Percentiles rank a stretch among this genome's conserved stretches.
Evolutionary conservation across 2,329 filamentous ascomycete species (phyloP).

Genomic region (Fusarium hainanense): DNA sequence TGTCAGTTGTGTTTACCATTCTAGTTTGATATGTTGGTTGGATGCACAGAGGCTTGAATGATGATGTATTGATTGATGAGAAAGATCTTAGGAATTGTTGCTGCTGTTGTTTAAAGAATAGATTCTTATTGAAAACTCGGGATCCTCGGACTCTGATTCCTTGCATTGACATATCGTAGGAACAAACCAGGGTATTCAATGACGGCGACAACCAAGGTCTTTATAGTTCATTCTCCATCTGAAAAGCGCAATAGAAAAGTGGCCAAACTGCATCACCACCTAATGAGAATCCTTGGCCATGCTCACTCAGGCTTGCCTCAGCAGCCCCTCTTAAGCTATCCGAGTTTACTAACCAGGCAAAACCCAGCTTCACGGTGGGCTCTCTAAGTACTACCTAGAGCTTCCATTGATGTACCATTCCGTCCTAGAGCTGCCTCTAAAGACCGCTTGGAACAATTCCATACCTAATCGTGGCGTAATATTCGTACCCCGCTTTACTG

Average conservation of each 20-base stretch:
- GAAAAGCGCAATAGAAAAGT: slow-evolving; percentile 15
- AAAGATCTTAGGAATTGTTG: slow-evolving; percentile 20
- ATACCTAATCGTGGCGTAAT: slow-evolving; percentile 45
- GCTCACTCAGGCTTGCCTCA: slow-evolving; percentile 44
- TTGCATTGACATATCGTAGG: slow-evolving; percentile 39
- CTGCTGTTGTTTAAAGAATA: slow-evolving; percentile 8
- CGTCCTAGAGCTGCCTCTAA: slow-evolving; percentile 2
- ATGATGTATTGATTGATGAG: slow-evolving; percentile 17
- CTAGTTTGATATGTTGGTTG: slow-evolving; percentile 35
- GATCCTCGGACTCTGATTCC: slow-evolving; percentile 34
- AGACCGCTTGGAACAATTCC: slow-evolving; percentile 29
- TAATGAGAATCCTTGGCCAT: slow-evolving; percentile 6
- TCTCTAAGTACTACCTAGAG: slow-evolving; percentile 3
- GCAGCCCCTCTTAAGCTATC: slow-evolving; percentile 36
- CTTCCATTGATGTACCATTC: slow-evolving; percentile 18
- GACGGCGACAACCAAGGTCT: slow-evolving; percentile 35
- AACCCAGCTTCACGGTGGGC: slow-evolving; percentile 15
- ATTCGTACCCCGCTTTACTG: slow-evolving; percentile 39
- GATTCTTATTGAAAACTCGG: slow-evolving; percentile 22
- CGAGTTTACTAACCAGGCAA: slow-evolving; percentile 18
- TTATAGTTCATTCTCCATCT: slow-evolving; percentile 34
- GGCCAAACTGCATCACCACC: slow-evolving; percentile 18
- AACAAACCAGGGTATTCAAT: slow-evolving; percentile 15
- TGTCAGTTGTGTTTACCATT: slow-evolving; percentile 35
- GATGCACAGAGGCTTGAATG: not conserved